Conservation (phyloP, 2,329 filamentous ascomycete genomes). For the Lanzia echinophila region DNA sequence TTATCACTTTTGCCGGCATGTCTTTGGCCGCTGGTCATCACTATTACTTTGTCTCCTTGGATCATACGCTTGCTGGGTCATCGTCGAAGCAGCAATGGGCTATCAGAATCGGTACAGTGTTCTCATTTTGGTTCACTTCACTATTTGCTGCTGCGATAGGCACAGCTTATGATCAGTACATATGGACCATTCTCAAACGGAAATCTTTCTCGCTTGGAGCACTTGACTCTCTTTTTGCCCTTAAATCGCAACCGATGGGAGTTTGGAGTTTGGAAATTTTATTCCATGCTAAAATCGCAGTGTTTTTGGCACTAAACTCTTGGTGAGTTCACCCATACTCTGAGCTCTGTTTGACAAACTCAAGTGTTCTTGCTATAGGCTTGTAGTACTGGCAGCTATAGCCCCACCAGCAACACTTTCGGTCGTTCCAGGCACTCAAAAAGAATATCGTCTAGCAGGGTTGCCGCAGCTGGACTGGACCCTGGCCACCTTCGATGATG, state of each 20-base stretch:
- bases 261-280: not conserved
- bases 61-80: not conserved
- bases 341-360: too few relatives aligned
- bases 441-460: not conserved
- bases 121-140: not conserved
- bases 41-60: slow-evolving; percentile 5
- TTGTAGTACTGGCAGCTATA: slow-evolving; percentile 3
- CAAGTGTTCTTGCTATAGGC: slow-evolving; percentile 1
- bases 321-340: too few relatives aligned
- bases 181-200: not conserved
- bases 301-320: not conserved
- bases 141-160: not conserved
- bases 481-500: not conserved
- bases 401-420: slow-evolving; percentile 5
- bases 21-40: slow-evolving; percentile 10
- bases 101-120: not conserved
- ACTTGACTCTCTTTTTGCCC: not conserved
- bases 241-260: not conserved
- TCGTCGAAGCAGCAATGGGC: not conserved
- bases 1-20: not conserved
- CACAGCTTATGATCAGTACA: not conserved
- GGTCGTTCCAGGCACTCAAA: not conserved
- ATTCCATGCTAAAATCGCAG: not conserved
- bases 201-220: not conserved
- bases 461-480: not conserved